Percentiles rank a stretch among this genome's conserved stretches.
phyloP scores from a whole-genome alignment of 2,329 filamentous ascomycete species.

The Alternaria ventricosa region DNA sequence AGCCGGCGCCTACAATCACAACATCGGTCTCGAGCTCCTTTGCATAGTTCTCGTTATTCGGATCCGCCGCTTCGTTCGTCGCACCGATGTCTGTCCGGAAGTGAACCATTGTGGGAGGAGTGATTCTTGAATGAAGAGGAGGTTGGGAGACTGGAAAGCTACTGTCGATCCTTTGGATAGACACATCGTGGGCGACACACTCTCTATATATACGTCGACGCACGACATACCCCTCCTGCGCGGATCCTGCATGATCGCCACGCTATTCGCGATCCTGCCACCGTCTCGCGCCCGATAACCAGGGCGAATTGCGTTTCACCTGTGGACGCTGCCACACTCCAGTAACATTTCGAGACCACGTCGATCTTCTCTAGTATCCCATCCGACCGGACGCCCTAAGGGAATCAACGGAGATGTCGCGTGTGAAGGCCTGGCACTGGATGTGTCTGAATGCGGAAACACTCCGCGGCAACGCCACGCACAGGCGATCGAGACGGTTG shows the following conservation, averaged over 20 bases:
- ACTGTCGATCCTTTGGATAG: constrained; percentile 1
- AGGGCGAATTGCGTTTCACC: neutral
- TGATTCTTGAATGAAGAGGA: neutral
- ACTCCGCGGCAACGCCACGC: constrained; percentile 4
- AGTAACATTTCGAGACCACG: neutral
- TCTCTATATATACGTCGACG: constrained; percentile 27
- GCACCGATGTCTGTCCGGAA: constrained; percentile 43
- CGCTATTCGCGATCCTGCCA: constrained; percentile 1
- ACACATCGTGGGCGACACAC: neutral
- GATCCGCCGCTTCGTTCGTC: constrained; percentile 24
- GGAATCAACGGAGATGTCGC: constrained; percentile 10
- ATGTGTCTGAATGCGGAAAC: constrained; percentile 10
- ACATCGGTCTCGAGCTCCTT: constrained; percentile 47
- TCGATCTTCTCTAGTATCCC: constrained; percentile 8
- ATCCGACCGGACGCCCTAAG: constrained; percentile 19
- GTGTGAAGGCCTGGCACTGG: neutral
- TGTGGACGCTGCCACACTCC: neutral
- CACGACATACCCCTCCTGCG: constrained; percentile 18
- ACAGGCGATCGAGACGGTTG: constrained; percentile 13
- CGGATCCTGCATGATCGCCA: constrained; percentile 17
- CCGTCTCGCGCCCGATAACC: constrained; percentile 2
- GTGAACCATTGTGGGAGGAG: constrained; percentile 32
- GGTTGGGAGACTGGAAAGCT: neutral
- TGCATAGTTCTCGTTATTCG: constrained; percentile 40
- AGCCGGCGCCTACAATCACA: constrained; percentile 51